Evolutionary conservation across 2,329 filamentous ascomycete species (phyloP).

Genomic region (Byssoonygena ceratinophila): DNA sequence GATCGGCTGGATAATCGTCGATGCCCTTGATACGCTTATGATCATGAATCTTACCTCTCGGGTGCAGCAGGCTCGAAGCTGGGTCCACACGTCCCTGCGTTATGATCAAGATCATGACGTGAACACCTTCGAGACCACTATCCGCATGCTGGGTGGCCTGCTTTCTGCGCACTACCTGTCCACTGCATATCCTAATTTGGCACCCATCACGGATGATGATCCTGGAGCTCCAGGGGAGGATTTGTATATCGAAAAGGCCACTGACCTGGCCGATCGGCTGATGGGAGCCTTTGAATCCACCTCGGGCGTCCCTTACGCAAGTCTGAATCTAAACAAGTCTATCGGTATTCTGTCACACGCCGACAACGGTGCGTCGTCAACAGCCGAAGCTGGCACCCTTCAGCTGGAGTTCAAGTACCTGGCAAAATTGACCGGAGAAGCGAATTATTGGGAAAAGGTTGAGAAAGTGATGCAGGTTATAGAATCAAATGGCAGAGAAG

Average conservation of each 20-base stretch:
- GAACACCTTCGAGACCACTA: conserved; percentile 95
- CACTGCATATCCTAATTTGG: conserved; percentile 63
- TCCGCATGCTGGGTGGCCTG: conserved; percentile 89
- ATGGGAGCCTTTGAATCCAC: conserved; percentile 77
- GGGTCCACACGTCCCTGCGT: conserved; percentile 68
- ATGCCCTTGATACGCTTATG: conserved; percentile 92
- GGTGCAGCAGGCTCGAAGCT: conserved; percentile 73
- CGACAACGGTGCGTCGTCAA: conserved; percentile 80
- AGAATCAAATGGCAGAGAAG: conserved; percentile 66
- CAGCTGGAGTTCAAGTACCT: conserved; percentile 98
- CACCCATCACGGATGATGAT: background rate
- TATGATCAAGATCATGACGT: conserved; percentile 94
- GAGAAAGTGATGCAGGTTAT: conserved; percentile 88
- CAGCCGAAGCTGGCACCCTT: conserved; percentile 80
- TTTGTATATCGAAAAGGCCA: conserved; percentile 70
- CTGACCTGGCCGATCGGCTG: conserved; percentile 79
- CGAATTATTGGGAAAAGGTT: conserved; percentile 79
- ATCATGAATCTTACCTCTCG: conserved; percentile 92
- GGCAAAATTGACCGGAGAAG: conserved; percentile 85
- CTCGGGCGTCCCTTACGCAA: conserved; percentile 81
- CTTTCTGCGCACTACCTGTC: conserved; percentile 93
- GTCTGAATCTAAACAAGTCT: conserved; percentile 71
- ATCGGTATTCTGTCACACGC: conserved; percentile 70
- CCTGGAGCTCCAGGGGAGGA: background rate
- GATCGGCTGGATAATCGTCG: conserved; percentile 96